These are phyloP conservation scores for Plasmodium blacklocki DNA, from an alignment of 169 alveolate species.

Conservation along the genomic window DNA sequence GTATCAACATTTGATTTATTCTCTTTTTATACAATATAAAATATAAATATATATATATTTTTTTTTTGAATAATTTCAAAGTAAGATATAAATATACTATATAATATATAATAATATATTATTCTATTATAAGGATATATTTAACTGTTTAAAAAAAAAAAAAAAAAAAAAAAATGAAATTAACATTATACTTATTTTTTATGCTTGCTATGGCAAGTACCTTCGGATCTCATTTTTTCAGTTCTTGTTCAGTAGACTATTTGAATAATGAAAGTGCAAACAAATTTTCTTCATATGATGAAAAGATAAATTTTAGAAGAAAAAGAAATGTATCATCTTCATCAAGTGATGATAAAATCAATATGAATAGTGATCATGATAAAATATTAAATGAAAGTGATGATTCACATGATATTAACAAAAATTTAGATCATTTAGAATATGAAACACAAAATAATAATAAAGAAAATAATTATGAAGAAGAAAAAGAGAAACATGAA, in stretches of 20 bases:
- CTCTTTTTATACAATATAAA: neutral
- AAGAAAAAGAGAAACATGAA: too few species aligned
- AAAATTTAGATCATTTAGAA: too few species aligned
- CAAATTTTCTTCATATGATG: slow-evolving; percentile 13
- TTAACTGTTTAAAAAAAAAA: neutral
- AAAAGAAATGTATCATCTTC: slow-evolving; percentile 9
- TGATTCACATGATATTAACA: too few species aligned
- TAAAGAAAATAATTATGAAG: too few species aligned
- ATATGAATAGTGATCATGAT: neutral
- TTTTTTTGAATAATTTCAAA: neutral
- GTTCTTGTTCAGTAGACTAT: slow-evolving; percentile 6
- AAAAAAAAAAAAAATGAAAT: slow-evolving; percentile 27
- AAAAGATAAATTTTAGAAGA: slow-evolving; percentile 37
- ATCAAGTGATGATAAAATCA: neutral
- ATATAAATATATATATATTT: neutral
- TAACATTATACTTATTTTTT: slow-evolving; percentile 28
- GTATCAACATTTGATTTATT: neutral
- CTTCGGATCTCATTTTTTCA: slow-evolving; percentile 9
- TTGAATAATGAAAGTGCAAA: slow-evolving; percentile 1
- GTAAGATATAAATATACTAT: neutral
- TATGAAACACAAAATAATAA: too few species aligned
- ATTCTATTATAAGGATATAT: neutral
- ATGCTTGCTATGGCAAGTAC: slow-evolving; percentile 40
- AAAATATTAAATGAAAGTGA: too few species aligned
- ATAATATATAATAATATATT: neutral